These are phyloP conservation scores for Lichtheimia hyalospora DNA, from an alignment of 371 early-diverging fungal genomes.

Conservation along the genomic window DNA sequence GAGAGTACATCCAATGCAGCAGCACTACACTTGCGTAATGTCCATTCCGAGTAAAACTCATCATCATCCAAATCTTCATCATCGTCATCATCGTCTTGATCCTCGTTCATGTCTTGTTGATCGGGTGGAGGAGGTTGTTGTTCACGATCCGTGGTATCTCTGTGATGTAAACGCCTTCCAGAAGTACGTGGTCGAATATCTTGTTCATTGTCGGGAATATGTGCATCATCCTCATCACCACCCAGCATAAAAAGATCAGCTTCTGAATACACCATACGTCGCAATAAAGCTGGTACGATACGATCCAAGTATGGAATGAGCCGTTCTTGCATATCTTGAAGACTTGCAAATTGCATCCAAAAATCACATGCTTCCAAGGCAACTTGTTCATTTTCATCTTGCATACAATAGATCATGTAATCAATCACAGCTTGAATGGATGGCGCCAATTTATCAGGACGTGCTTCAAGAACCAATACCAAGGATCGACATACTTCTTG, in stretches of 20 bases:
- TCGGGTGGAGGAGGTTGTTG: conserved; percentile 12
- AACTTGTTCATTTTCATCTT: conserved; percentile 75
- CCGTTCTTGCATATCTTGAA: conserved; percentile 60
- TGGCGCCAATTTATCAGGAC: conserved; percentile 76
- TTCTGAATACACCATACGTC: conserved; percentile 90
- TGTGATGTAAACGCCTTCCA: conserved; percentile 24
- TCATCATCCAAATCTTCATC: conserved; percentile 90
- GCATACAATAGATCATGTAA: conserved; percentile 90
- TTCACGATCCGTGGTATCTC: neutral
- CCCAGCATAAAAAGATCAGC: conserved; percentile 76
- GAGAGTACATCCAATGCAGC: conserved; percentile 90
- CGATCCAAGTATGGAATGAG: conserved; percentile 74
- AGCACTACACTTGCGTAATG: conserved; percentile 93
- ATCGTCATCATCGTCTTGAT: conserved; percentile 81
- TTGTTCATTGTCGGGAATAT: conserved; percentile 75
- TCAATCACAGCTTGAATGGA: conserved; percentile 77
- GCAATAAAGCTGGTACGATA: conserved; percentile 83
- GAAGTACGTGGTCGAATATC: conserved; percentile 86
- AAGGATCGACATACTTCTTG: conserved; percentile 88
- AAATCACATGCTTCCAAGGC: conserved; percentile 97
- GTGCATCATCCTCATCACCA: conserved; percentile 71
- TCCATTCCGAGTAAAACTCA: conserved; percentile 91
- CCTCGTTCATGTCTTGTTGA: conserved; percentile 35
- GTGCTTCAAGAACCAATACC: conserved; percentile 79
- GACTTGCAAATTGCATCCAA: conserved; percentile 89